Conservation (phyloP, 441 rosid species). For the Pelargonium citronellum region DNA sequence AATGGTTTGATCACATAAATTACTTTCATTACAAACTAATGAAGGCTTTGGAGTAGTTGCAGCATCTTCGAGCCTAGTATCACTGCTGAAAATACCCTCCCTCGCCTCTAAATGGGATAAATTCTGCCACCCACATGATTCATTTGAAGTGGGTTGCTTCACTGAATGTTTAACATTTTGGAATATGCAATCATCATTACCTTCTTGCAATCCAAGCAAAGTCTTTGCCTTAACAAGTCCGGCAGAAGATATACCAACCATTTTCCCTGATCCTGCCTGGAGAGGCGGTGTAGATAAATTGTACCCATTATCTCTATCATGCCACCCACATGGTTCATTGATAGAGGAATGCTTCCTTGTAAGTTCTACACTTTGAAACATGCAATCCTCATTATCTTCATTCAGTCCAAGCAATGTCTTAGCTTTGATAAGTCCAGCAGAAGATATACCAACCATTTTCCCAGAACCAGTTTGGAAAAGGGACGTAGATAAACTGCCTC, state of each 20-base stretch:
- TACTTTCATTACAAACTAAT: constrained; percentile 29
- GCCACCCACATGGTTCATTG: constrained; percentile 23
- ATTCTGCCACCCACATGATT: constrained; percentile 22
- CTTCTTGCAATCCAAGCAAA: constrained; percentile 58
- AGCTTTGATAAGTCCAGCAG: constrained; percentile 67
- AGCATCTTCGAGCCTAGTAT: constrained; percentile 15
- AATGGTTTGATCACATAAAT: constrained; percentile 22
- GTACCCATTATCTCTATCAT: background rate
- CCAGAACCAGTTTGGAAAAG: constrained; percentile 56
- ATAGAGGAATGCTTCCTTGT: constrained; percentile 25
- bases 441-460: constrained; percentile 55
- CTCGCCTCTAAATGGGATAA: constrained; percentile 20
- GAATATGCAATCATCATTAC: constrained; percentile 23
- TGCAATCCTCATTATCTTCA: constrained; percentile 27
- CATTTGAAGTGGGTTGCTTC: constrained; percentile 21
- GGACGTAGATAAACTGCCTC: constrained; percentile 14
- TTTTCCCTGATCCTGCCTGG: constrained; percentile 67
- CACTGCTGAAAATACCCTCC: constrained; percentile 18
- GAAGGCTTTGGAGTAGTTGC: constrained; percentile 29
- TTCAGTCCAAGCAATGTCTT: constrained; percentile 63
- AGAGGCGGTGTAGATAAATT: constrained; percentile 13
- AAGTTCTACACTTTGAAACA: constrained; percentile 31
- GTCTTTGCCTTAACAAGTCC: constrained; percentile 68
- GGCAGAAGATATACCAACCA: constrained; percentile 53
- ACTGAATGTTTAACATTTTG: constrained; percentile 33